Conservation (phyloP, 2,329 filamentous ascomycete species). For the Karstenula rhodostoma region DNA sequence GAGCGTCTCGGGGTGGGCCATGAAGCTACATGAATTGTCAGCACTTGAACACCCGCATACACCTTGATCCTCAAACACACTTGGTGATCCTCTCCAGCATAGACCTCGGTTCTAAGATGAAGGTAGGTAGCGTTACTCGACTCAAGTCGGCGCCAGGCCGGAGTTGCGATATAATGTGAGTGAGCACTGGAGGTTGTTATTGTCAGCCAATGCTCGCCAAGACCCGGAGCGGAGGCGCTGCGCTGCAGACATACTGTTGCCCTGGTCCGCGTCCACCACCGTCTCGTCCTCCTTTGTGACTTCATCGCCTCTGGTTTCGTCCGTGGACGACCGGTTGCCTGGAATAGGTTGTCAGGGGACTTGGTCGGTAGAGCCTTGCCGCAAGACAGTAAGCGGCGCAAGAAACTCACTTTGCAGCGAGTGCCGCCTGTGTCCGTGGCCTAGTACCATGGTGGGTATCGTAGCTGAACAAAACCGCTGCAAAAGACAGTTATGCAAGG, state of each 20-base stretch:
- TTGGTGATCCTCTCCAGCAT: slow-evolving; percentile 99
- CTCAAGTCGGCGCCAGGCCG: slow-evolving; percentile 94
- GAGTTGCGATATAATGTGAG: slow-evolving; percentile 96
- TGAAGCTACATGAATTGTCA: slow-evolving; percentile 73
- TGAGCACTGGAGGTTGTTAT: slow-evolving; percentile 71
- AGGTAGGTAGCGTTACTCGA: slow-evolving; percentile 92
- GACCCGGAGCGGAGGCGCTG: neutral
- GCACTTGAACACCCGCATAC: slow-evolving; percentile 2
- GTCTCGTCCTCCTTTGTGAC: slow-evolving; percentile 70
- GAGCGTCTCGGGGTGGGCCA: slow-evolving; percentile 97
- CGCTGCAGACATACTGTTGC: slow-evolving; percentile 73
- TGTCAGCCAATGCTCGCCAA: slow-evolving; percentile 24
- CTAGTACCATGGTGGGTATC: slow-evolving; percentile 56
- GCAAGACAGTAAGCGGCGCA: neutral
- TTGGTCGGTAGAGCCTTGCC: slow-evolving; percentile 17
- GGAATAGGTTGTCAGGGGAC: slow-evolving; percentile 28
- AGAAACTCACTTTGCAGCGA: slow-evolving; percentile 48
- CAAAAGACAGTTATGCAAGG: neutral
- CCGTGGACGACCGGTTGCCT: slow-evolving; percentile 54
- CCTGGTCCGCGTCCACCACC: slow-evolving; percentile 89
- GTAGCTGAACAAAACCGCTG: slow-evolving; percentile 3
- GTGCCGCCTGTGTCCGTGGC: slow-evolving; percentile 57
- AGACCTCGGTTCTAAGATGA: slow-evolving; percentile 95
- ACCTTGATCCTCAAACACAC: slow-evolving; percentile 62
- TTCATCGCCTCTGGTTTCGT: slow-evolving; percentile 51